Evolutionary conservation across 1,139 yeast species (phyloP).

Genomic region (Suhomyces terraborum): DNA sequence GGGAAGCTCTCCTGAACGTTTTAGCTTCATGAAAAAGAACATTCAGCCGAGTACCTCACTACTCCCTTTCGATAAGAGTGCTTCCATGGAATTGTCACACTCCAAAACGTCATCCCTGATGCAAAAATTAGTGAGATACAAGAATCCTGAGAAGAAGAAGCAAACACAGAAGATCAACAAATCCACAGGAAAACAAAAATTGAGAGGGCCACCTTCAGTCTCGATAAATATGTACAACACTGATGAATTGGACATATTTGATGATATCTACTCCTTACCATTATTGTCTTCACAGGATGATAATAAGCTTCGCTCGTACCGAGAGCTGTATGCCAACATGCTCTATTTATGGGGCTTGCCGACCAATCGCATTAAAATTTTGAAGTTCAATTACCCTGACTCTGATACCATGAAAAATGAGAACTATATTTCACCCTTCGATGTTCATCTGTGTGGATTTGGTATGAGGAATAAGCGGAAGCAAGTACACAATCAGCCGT

Average conservation of each 20-base stretch:
- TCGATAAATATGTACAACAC: slow-evolving; percentile 57
- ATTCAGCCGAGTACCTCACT: slow-evolving; percentile 11
- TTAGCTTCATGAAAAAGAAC: slow-evolving; percentile 15
- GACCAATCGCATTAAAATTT: slow-evolving; percentile 69
- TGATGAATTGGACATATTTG: slow-evolving; percentile 56
- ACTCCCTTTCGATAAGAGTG: background rate
- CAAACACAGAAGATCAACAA: slow-evolving; percentile 1
- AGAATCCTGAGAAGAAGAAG: slow-evolving; percentile 5
- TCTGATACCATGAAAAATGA: slow-evolving; percentile 15
- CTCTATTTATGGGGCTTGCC: slow-evolving; percentile 84
- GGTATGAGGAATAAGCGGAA: slow-evolving; percentile 38
- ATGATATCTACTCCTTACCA: slow-evolving; percentile 46
- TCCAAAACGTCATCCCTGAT: slow-evolving; percentile 6
- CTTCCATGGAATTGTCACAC: slow-evolving; percentile 4
- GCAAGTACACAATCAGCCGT: slow-evolving; percentile 23
- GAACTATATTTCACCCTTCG: slow-evolving; percentile 24
- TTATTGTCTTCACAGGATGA: slow-evolving; percentile 52
- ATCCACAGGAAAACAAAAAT: slow-evolving; percentile 18
- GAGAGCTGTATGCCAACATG: slow-evolving; percentile 79
- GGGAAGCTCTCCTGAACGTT: slow-evolving; percentile 32
- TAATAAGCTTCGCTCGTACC: slow-evolving; percentile 49
- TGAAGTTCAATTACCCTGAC: slow-evolving; percentile 65
- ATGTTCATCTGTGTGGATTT: slow-evolving; percentile 43
- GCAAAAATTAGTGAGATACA: slow-evolving; percentile 3
- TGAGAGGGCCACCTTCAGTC: slow-evolving; percentile 40